Evolutionary conservation across 1,139 yeast genomes (phyloP).

Genomic region (Geotrichum fermentans): DNA sequence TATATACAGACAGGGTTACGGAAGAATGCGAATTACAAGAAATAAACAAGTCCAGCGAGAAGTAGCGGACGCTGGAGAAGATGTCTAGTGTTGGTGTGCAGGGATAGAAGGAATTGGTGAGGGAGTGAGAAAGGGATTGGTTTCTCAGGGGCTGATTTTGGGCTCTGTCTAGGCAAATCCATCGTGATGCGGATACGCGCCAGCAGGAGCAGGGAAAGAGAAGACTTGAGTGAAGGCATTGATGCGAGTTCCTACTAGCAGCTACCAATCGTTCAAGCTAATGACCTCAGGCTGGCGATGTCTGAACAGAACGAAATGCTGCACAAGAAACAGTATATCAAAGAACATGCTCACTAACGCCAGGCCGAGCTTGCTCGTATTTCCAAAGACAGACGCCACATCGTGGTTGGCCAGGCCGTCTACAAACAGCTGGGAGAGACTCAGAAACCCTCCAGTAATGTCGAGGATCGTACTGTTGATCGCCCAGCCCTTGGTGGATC

Average conservation of each 20-base stretch:
- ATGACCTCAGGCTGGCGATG: slow-evolving; percentile 15
- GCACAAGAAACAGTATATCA: slow-evolving; percentile 34
- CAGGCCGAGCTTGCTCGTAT: slow-evolving; percentile 17
- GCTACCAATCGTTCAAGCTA: slow-evolving; percentile 12
- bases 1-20: background rate
- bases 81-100: too few relatives aligned
- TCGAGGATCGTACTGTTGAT: slow-evolving; percentile 49
- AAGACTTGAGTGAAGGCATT: too few relatives aligned
- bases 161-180: too few relatives aligned
- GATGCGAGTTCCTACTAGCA: background rate
- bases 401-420: slow-evolving; percentile 36
- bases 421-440: slow-evolving; percentile 47
- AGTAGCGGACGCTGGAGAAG: too few relatives aligned
- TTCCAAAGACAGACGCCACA: slow-evolving; percentile 19
- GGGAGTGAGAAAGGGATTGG: too few relatives aligned
- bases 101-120: too few relatives aligned
- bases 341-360: slow-evolving; percentile 32
- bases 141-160: too few relatives aligned
- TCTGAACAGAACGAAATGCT: slow-evolving; percentile 28
- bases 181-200: too few relatives aligned
- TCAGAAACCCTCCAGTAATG: slow-evolving; percentile 50
- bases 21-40: background rate
- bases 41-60: too few relatives aligned
- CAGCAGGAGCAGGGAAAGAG: background rate
- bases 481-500: slow-evolving; percentile 56